Base-by-base conservation (phyloP, 495 filamentous ascomycete genomes). In the Neurospora africana region DNA sequence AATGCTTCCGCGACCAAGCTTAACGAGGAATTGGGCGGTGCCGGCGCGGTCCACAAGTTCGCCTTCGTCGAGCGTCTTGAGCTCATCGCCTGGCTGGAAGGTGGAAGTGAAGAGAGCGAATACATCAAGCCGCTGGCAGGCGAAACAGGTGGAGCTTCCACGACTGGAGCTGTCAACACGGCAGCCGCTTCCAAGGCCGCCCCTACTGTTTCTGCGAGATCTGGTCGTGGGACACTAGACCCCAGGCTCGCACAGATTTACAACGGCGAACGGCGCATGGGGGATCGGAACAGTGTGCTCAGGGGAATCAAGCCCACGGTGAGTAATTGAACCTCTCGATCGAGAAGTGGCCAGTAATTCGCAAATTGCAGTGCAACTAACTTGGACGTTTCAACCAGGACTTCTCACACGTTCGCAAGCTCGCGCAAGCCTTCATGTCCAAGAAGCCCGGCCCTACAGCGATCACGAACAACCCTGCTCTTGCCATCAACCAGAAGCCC, bases 351-450 rank as follows among this genome's bases (percentile, higher is more conserved):
- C 4, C 21, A 71, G 17, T 43, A 39, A 30, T 58, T 17, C 53
- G 19, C 36, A 17, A 71, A 35, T 71, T 27, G 30, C 53, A 30
- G 33, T n/a, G 23, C 69, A 67, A 44, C 21, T 33, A 58, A 71
- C 69, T n/a, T 19, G 69, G 53, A 33, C 53, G 15, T 30, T 35
- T 19, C 27, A 65, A 27, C 53, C 47, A 99, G 93, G 95, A 99
- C 80, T 99, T 98, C 83, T 94, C 93, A 37, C 90, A 94, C 80
- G 91, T 97, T 71, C 92, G 95, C 74, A 98, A 97, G 82, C 87
- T 90, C 73, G 91, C 93, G 40, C 88, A 90, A 75, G 82, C 87
- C 67, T 97, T 98, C 84, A 89, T 96, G 78, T 86, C 86, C 38
- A 90, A 91, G 80, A 87, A 83, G 72, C 82, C 81, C 65, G 79